phyloP scores from a whole-genome alignment of 176 grass and related monocot genomes.

The Rhynchospora pubera region DNA sequence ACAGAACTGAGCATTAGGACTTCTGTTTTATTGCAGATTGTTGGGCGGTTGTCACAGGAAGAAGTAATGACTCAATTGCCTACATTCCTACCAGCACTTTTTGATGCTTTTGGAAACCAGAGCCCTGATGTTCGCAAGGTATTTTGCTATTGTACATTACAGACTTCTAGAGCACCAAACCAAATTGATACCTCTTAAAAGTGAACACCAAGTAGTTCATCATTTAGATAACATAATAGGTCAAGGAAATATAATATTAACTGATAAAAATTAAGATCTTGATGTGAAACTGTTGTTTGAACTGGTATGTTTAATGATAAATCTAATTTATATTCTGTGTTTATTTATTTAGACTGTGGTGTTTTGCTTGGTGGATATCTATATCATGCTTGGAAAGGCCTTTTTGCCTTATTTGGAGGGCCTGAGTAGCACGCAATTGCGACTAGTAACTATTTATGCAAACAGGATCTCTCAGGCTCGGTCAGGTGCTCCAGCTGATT shows the following conservation, averaged over 20 bases:
- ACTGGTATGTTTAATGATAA: neutral
- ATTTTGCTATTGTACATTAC: neutral
- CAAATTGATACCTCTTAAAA: neutral
- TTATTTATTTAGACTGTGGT: conserved; percentile 57
- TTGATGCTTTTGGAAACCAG: conserved; percentile 94
- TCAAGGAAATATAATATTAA: neutral
- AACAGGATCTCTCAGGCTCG: conserved; percentile 87
- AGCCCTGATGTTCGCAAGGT: conserved; percentile 98
- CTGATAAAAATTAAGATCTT: neutral
- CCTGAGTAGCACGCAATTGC: conserved; percentile 83
- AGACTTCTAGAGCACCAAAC: neutral
- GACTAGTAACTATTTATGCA: conserved; percentile 86
- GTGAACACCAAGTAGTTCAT: neutral
- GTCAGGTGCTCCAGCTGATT: conserved; percentile 43
- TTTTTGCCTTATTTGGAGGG: conserved; percentile 82
- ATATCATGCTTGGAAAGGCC: conserved; percentile 85
- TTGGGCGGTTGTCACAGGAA: conserved; percentile 67
- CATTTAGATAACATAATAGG: neutral
- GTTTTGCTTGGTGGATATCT: conserved; percentile 97
- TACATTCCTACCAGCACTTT: conserved; percentile 85
- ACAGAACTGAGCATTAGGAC: neutral
- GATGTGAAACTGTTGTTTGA: neutral
- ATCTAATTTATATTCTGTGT: neutral
- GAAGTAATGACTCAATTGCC: conserved; percentile 82
- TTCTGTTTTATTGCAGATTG: conserved; percentile 52